Evolutionary conservation across 331 rosid species (phyloP).

Genomic region (Pyrus hybrid): DNA sequence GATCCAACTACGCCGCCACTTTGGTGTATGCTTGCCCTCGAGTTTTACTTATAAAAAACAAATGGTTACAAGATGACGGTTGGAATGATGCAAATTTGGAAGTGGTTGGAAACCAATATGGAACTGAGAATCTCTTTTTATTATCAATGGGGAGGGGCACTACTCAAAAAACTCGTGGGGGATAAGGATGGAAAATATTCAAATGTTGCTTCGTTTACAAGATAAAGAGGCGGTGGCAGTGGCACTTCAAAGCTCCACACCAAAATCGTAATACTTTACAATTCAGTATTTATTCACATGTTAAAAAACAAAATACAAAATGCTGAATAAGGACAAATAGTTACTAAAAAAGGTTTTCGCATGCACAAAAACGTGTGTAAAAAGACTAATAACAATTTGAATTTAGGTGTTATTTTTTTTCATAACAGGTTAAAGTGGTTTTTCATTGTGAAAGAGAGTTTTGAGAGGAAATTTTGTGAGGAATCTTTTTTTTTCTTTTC

Average conservation of each 20-base stretch:
- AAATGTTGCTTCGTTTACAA: neutral
- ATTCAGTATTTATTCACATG: too few relatives aligned
- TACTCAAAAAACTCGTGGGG: neutral
- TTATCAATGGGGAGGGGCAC: neutral
- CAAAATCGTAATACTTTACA: neutral
- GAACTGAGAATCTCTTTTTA: neutral
- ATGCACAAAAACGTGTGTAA: too few relatives aligned
- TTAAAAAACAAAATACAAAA: too few relatives aligned
- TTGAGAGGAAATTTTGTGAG: too few relatives aligned
- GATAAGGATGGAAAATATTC: neutral
- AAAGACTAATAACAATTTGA: too few relatives aligned
- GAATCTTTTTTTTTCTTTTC: too few relatives aligned
- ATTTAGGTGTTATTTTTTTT: neutral
- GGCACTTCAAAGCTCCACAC: neutral
- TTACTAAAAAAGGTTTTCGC: too few relatives aligned
- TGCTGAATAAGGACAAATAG: rapidly evolving
- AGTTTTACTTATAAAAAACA: neutral
- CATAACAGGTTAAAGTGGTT: neutral
- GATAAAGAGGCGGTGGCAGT: neutral
- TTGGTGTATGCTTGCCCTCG: neutral
- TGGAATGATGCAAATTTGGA: neutral
- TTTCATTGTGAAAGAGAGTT: neutral
- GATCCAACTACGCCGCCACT: neutral
- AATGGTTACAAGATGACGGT: neutral
- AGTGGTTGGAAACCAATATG: neutral